A percentile compares a stretch with the other conserved stretches of the same genome.
phyloP scores from a whole-genome alignment of 257 asterid genomes.

The Solanum raphanifolium region DNA sequence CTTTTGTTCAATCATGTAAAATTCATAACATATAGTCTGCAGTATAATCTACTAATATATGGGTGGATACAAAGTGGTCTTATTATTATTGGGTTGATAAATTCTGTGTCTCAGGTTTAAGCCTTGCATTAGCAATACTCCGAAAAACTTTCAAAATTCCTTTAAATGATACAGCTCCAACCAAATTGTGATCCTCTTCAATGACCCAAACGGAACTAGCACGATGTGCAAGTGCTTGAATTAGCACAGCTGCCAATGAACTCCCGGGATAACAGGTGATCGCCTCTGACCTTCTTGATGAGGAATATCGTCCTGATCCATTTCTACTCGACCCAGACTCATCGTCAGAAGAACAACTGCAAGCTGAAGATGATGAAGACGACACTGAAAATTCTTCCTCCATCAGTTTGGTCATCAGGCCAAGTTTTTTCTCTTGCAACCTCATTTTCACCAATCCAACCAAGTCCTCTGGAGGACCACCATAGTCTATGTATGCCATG shows the following conservation, averaged over 20 bases:
- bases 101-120: conserved; percentile 10
- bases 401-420: conserved; percentile 34
- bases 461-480: conserved; percentile 63
- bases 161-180: conserved; percentile 59
- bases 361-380: conserved; percentile 16
- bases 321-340: conserved; percentile 25
- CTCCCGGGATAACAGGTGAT: conserved; percentile 55
- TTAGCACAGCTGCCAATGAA: conserved; percentile 69
- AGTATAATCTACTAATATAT: background rate
- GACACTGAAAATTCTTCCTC: conserved; percentile 33
- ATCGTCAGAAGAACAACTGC: conserved; percentile 61
- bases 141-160: conserved; percentile 51
- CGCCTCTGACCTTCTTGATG: conserved; percentile 56
- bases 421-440: conserved; percentile 45
- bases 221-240: conserved; percentile 72
- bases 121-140: conserved; percentile 7
- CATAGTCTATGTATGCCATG: conserved; percentile 55
- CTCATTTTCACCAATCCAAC: conserved; percentile 45
- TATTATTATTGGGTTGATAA: background rate
- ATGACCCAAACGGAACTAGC: conserved; percentile 73
- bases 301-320: conserved; percentile 20
- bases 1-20: background rate
- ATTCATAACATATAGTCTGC: background rate
- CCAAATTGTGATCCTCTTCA: conserved; percentile 45
- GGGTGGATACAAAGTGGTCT: background rate